Evolutionary conservation across 805 yeast species (phyloP).

Genomic region (Metschnikowia peoriensis): DNA sequence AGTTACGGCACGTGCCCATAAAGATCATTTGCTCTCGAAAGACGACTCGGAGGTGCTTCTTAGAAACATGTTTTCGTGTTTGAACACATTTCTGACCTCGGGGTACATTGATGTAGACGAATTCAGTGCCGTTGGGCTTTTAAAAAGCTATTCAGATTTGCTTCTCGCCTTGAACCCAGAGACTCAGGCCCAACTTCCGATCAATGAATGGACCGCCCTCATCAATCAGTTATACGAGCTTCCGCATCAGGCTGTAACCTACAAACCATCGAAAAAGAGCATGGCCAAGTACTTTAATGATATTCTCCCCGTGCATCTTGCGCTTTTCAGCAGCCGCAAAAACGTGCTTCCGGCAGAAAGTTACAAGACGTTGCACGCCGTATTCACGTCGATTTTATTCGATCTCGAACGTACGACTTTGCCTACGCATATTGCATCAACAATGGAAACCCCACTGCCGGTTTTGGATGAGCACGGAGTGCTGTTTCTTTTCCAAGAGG

Average conservation of each 20-base stretch:
- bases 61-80: conserved; percentile 18
- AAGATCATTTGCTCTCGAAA: not conserved
- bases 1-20: not conserved
- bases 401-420: conserved; percentile 2
- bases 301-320: conserved; percentile 18
- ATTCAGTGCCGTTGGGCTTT: conserved; percentile 24
- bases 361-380: conserved; percentile 3
- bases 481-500: conserved; percentile 23
- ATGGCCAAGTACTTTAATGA: conserved; percentile 27
- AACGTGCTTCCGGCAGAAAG: not conserved
- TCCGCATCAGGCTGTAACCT: conserved; percentile 22
- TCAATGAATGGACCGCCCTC: conserved; percentile 24
- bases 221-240: conserved; percentile 25
- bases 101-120: conserved; percentile 37
- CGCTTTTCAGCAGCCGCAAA: conserved; percentile 3
- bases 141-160: conserved; percentile 20
- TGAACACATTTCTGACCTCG: conserved; percentile 20
- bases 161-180: not conserved
- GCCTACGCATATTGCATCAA: conserved; percentile 3
- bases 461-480: conserved; percentile 4
- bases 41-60: not conserved
- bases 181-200: not conserved
- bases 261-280: conserved; percentile 30
- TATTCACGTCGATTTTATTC: conserved; percentile 10
- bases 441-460: conserved; percentile 1